Conservation (phyloP, 1,284 basidiomycete species). For the Tremellales sp. region DNA sequence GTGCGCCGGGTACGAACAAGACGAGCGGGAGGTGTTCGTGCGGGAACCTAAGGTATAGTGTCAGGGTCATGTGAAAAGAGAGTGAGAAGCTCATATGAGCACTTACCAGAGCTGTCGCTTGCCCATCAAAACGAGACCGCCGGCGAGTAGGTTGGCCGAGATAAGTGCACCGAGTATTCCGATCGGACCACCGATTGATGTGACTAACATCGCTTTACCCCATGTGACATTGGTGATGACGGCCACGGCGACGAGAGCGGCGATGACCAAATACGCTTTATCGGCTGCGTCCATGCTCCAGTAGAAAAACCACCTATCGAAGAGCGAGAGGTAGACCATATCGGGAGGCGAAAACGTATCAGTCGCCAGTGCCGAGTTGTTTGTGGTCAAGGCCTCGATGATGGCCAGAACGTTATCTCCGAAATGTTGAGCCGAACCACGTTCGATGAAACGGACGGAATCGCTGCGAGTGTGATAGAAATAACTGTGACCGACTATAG, state of each 20-base stretch:
- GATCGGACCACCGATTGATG: constrained; percentile 54
- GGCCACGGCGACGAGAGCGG: constrained; percentile 50
- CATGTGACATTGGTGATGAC: constrained; percentile 32
- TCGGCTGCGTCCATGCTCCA: constrained; percentile 71
- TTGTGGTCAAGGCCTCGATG: constrained; percentile 66
- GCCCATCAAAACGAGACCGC: constrained; percentile 65
- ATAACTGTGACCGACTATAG: constrained; percentile 70
- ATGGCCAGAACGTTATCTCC: constrained; percentile 84
- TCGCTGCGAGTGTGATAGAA: constrained; percentile 20
- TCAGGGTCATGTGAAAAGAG: neutral
- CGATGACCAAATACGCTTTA: constrained; percentile 60
- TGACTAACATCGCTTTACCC: constrained; percentile 49
- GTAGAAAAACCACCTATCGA: constrained; percentile 62
- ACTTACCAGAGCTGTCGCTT: constrained; percentile 51
- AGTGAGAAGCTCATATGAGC: too few relatives aligned
- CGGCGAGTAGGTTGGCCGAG: constrained; percentile 67
- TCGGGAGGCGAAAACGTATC: constrained; percentile 40
- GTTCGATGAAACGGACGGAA: constrained; percentile 28
- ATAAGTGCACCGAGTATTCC: constrained; percentile 53
- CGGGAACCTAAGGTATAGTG: constrained; percentile 69
- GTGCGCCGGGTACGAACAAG: constrained; percentile 72
- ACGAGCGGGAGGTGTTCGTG: constrained; percentile 66
- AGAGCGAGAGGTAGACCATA: constrained; percentile 66
- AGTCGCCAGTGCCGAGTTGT: constrained; percentile 35
- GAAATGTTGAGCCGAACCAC: constrained; percentile 66